These are phyloP conservation scores for Colletotrichum sojae DNA, from an alignment of 2,329 filamentous ascomycete species.

Conservation along the genomic window DNA sequence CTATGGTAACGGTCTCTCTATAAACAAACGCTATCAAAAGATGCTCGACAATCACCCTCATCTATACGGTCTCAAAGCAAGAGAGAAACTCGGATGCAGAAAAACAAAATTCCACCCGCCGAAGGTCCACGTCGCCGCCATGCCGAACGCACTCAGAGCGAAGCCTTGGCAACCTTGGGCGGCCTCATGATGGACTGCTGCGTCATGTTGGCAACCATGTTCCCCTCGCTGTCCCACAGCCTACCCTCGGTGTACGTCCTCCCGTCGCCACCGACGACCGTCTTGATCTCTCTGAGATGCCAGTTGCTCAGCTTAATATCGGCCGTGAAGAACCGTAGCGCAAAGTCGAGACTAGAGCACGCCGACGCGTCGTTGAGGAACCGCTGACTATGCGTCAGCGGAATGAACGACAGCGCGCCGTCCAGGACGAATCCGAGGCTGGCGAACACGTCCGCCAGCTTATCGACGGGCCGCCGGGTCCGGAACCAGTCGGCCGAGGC, in stretches of 20 bases:
- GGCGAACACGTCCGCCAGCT: conserved; percentile 51
- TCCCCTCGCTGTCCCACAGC: conserved; percentile 60
- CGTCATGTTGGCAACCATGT: conserved; percentile 62
- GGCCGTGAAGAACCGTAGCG: conserved; percentile 58
- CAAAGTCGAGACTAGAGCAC: conserved; percentile 65
- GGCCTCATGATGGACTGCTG: conserved; percentile 59
- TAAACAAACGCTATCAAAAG: no score
- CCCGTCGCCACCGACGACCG: conserved; percentile 54
- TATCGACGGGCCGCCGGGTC: conserved; percentile 42
- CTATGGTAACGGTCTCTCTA: no score
- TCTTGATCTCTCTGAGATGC: conserved; percentile 59
- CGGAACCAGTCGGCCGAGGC: conserved; percentile 60
- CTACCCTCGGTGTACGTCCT: conserved; percentile 60
- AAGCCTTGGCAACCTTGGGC: conserved; percentile 10
- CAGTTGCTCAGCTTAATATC: conserved; percentile 57
- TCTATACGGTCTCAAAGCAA: no score
- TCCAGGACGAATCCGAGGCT: conserved; percentile 61
- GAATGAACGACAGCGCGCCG: conserved; percentile 58
- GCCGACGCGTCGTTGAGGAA: conserved; percentile 60
- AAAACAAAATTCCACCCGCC: no score
- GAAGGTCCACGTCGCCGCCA: no score
- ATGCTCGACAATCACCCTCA: no score
- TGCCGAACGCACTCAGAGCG: conserved; percentile 6
- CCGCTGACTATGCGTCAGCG: conserved; percentile 57
- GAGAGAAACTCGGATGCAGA: no score